Base-by-base conservation (phyloP, 768 basidiomycete genomes). In the Lepiota venenata region DNA sequence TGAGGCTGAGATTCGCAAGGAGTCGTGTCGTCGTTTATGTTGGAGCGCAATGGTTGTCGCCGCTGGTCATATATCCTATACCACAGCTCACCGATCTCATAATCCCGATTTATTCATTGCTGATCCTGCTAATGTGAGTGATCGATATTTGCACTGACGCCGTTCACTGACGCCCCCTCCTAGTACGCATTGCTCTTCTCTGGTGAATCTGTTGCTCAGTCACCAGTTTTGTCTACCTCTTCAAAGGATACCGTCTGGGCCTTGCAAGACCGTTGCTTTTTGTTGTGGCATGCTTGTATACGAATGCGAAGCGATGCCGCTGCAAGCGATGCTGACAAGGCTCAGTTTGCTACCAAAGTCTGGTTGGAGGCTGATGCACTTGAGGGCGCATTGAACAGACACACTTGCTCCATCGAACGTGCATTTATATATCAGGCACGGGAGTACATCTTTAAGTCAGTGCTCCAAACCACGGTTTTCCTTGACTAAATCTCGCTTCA, bases 371-470 rank as follows among this genome's bases (percentile, higher is more conserved):
- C 83, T 25, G 84, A 87, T 63, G 73, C 68, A 7, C 79, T 91
- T 25, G 88, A 91, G 63, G 68, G 71, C 29, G 80, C 82, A 22
- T 66, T 90, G 53, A 75, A 85, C 60, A 68, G 67, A 18, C 88
- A 91, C 61, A 82, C 79, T 0, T 91, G 89, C 64, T 71, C 70
- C 12, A 73, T 88, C 40, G 88, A 90, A 66, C 72, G 81, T 57
- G 75, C 85, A 8, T 88, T 80, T 60, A 71, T 91, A 21, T 90
- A 80, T 62, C 80, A 83, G 47, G 87, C 84, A 38, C 74, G 87
- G 43, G 89, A 90, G 60, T 86, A 81, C 60, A 72, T 91, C 22
- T 90, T 88, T 74, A 88, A 88, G 88, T 88, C 64, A 66, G 86
- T 70, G 8, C 32, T 12, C 8, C n/a, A n/a, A 38, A 37, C 47